Base-by-base conservation (phyloP, 768 basidiomycete genomes). In the Boletus rubropictus region DNA sequence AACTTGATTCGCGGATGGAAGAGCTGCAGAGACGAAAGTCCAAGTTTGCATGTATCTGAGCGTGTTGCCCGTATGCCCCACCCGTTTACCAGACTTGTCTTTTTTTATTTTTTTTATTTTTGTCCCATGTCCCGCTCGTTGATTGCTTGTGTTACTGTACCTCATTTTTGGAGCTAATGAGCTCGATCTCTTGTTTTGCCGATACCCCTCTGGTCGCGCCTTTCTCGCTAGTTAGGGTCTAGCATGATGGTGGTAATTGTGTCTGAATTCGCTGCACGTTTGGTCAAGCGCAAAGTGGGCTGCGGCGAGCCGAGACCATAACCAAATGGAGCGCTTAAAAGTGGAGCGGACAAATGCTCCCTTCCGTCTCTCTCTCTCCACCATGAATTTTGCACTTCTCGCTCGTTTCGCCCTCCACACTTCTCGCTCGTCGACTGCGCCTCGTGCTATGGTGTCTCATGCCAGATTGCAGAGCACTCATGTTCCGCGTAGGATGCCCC, bases 21-120 rank as follows among this genome's bases (percentile, higher is more conserved):
- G 92, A 93, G 59, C 71, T 91, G 34, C 72, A 77, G 51, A 79
- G 78, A 70, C 84, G 88, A 50, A 93, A 91, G 73, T 91, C 89
- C 53, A 95, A 94, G 71, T 95, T 91, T 67, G 86, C 84, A 44
- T 92, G 89, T 69, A 77, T 92, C 67, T 92, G 74, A 77, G 52
- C 62, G 48, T 43, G n/a, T 48, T 50, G 51, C 25, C 45, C 31
- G 8, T 42, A 49, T 55, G 40, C 44, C 39, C 33, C 34, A 29
- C 37, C 31, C 45, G 8, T 36, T 37, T 54, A 5, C 40, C 46
- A 41, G 28, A 31, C 40, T 12, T 29, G 6, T 21, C 20, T 51
- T 55, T 43, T 45, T 57, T 28, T 11, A 3, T n/a, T 41, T 14
- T 10, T 52, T 31, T 38, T 35, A 43, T 44, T 43, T 39, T 14